Base-by-base conservation (phyloP, 495 filamentous ascomycete species). In the Cenococcum geophilum region DNA sequence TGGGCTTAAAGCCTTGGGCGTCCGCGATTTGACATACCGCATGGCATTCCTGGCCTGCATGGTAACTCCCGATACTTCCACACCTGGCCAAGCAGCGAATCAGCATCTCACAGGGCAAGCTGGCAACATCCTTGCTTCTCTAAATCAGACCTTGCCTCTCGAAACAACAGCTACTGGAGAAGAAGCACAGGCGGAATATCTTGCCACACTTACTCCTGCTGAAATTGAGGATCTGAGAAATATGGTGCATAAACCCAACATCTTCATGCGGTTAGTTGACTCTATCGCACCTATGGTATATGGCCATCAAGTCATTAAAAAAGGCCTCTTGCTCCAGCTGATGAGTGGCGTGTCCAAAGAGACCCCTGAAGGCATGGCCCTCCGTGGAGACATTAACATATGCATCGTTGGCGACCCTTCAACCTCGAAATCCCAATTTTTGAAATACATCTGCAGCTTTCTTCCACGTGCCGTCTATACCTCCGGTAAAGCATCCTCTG, bases 321-420 rank as follows among this genome's bases (percentile, higher is more conserved):
- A 99, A 71, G 93, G 93, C 21, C 77, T 99, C 10, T 82, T 99
- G 2, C 78, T 99, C 23, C 93, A 98, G 72, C 77, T 98, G 51
- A 89, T 98, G 80, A 86, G 89, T 4, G 93, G 93, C 75, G 89
- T 99, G 11, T 81, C 82, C 74, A 99, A 99, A 73, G 85, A 83
- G 1, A 91, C 91, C 0, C 82, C 87, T 4, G 93, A 99, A 76
- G 92, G 89, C 57, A 89, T 99, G 88, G 83, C 88, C 58, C 81
- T 99, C 23, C 82, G 93, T 78, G 93, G 93, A 67, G 93, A 99
- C 72, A 89, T 99, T 78, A 99, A 99, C 73, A 92, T 99, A 63
- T 99, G 93, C 72, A 91, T 99, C 68, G 95, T 99, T 57, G 93
- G 93, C 65, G 93, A 99, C 71, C 93, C 93, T 1, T 92, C 89